Evolutionary conservation across 345 rosid species (phyloP).

Genomic region (Alliaria petiolata): DNA sequence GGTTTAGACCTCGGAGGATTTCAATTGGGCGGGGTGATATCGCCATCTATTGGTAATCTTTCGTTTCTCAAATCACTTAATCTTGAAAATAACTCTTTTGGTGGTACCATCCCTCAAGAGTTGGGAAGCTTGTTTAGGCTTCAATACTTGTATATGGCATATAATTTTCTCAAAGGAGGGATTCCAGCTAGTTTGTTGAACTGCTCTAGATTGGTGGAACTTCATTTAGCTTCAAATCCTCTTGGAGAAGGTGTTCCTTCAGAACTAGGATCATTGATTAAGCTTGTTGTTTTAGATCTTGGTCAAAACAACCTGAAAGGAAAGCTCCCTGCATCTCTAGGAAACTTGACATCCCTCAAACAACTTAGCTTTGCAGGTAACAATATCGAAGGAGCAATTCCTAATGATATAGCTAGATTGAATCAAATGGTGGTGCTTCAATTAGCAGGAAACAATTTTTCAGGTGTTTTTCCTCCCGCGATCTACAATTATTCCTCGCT

Average conservation of each 20-base stretch:
- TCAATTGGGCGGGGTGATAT: too few species aligned
- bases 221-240: neutral
- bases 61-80: too few species aligned
- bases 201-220: neutral
- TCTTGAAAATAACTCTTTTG: neutral
- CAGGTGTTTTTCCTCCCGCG: constrained; percentile 17
- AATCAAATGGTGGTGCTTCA: neutral
- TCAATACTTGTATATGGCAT: neutral
- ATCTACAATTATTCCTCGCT: constrained; percentile 34
- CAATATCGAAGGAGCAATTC: neutral
- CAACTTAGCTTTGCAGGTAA: neutral
- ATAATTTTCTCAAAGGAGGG: neutral
- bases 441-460: neutral
- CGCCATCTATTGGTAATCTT: too few species aligned
- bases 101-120: constrained; percentile 2
- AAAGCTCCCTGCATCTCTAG: neutral
- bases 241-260: neutral
- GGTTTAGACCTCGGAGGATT: too few species aligned
- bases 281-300: neutral
- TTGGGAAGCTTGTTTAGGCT: neutral
- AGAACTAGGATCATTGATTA: constrained; percentile 1
- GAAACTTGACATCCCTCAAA: constrained; percentile 7
- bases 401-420: neutral
- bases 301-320: neutral
- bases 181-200: neutral